Conservation (phyloP, 192 early-diverging fungal genomes). For the Rhizophagus prolifer region DNA sequence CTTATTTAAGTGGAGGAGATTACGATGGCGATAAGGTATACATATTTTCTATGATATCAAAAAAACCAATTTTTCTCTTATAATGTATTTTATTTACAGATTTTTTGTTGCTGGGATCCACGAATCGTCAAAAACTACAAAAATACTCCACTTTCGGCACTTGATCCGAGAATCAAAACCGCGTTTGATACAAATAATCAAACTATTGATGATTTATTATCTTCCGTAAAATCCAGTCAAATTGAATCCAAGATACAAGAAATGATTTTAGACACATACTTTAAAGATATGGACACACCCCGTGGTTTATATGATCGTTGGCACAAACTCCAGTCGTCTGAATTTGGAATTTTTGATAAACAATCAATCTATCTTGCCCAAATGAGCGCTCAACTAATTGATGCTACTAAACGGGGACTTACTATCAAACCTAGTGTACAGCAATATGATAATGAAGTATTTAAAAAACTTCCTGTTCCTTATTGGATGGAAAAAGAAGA, state of each 20-base stretch:
- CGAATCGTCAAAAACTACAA: conserved; percentile 27
- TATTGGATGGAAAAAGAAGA: conserved; percentile 27
- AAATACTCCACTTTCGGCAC: conserved; percentile 1
- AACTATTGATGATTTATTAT: not conserved
- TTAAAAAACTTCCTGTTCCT: conserved; percentile 17
- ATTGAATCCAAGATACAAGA: not conserved
- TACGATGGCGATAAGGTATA: conserved; percentile 34
- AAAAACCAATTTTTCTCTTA: not conserved
- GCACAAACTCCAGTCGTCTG: not conserved
- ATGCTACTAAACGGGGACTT: conserved; percentile 40
- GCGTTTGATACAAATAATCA: conserved; percentile 26
- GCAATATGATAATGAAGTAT: not conserved
- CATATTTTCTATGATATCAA: not conserved
- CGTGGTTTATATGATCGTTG: not conserved
- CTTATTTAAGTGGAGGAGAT: conserved; percentile 23
- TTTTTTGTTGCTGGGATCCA: conserved; percentile 45
- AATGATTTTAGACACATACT: not conserved
- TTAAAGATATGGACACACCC: not conserved
- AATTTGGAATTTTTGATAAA: not conserved
- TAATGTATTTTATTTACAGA: conserved; percentile 24
- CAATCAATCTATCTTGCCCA: conserved; percentile 18
- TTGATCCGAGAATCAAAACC: conserved; percentile 4
- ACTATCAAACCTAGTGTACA: conserved; percentile 4
- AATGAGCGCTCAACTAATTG: conserved; percentile 35
- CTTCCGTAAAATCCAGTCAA: not conserved